Percentiles rank a stretch among this genome's conserved stretches.
These are phyloP conservation scores for Melanomma pulvis-pyrius DNA, from an alignment of 495 filamentous ascomycete species.

Conservation along the genomic window DNA sequence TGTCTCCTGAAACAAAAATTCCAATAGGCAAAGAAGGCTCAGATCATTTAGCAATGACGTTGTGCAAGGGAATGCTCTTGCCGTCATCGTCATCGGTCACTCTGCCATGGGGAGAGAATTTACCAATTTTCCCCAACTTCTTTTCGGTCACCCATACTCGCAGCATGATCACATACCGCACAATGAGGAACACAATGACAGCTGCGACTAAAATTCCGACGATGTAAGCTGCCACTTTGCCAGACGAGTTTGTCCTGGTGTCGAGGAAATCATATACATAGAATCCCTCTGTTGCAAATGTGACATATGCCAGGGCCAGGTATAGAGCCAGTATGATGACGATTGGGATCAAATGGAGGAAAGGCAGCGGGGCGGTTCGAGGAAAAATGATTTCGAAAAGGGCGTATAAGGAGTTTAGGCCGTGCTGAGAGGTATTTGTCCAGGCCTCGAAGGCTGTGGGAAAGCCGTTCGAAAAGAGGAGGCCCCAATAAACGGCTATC, in stretches of 20 bases:
- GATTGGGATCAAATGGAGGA: conserved; percentile 59
- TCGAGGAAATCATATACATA: conserved; percentile 79
- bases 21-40: not conserved
- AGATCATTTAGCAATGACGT: conserved; percentile 16
- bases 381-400: conserved; percentile 72
- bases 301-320: conserved; percentile 74
- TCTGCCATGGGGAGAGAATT: conserved; percentile 37
- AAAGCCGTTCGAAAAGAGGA: conserved; percentile 58
- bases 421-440: conserved; percentile 76
- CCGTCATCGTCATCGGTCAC: conserved; percentile 6
- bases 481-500: conserved; percentile 62
- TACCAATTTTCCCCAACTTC: conserved; percentile 52
- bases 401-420: conserved; percentile 70
- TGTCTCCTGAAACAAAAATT: not conserved
- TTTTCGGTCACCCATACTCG: conserved; percentile 57
- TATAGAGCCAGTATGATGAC: conserved; percentile 69
- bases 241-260: conserved; percentile 47
- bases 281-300: conserved; percentile 65
- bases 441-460: conserved; percentile 56
- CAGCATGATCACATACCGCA: conserved; percentile 56
- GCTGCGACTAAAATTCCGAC: conserved; percentile 66
- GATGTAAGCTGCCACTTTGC: conserved; percentile 57
- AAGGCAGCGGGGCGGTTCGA: conserved; percentile 58
- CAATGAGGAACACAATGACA: conserved; percentile 64
- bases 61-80: conserved; percentile 16